Percentiles rank a stretch among this genome's conserved stretches.
Evolutionary conservation across 352 stramenopile species (phyloP).

Genomic region (Pythium utonaiense): DNA sequence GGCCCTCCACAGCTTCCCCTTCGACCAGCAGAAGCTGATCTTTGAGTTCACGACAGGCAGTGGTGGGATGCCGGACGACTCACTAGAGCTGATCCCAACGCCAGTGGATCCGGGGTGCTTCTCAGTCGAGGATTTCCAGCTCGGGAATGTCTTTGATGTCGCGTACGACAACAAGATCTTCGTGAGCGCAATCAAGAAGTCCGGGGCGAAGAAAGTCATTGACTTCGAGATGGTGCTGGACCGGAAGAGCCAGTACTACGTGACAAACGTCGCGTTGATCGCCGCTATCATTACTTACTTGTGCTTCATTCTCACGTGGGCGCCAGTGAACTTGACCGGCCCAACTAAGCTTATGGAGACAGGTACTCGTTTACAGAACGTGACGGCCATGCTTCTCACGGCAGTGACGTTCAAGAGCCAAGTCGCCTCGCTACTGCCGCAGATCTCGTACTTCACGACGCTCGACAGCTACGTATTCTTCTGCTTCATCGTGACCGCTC

Average conservation of each 20-base stretch:
- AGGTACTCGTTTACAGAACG: constrained; percentile 49
- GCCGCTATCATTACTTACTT: constrained; percentile 50
- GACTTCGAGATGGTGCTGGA: constrained; percentile 59
- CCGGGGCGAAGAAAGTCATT: constrained; percentile 37
- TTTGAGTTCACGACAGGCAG: constrained; percentile 26
- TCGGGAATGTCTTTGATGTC: constrained; percentile 54
- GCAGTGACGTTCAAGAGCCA: constrained; percentile 60
- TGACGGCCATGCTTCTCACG: constrained; percentile 56
- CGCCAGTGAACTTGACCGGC: constrained; percentile 11
- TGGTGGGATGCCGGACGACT: constrained; percentile 25
- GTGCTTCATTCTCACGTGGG: constrained; percentile 26
- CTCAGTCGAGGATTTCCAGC: constrained; percentile 43
- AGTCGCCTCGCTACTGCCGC: constrained; percentile 40
- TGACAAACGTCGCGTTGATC: constrained; percentile 51
- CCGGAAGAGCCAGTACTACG: constrained; percentile 44
- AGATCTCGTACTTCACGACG: constrained; percentile 64
- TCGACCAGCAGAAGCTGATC: constrained; percentile 58
- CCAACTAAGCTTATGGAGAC: constrained; percentile 33
- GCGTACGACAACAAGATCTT: constrained; percentile 45
- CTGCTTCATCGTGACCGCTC: constrained; percentile 52
- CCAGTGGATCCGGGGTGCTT: constrained; percentile 40
- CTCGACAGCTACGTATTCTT: constrained; percentile 63
- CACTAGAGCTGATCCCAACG: constrained; percentile 30
- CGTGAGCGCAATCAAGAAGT: constrained; percentile 35
- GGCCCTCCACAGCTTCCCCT: constrained; percentile 50